Evolutionary conservation across 169 alveolate genomes (phyloP).

Genomic region (Plasmodium blacklocki): DNA sequence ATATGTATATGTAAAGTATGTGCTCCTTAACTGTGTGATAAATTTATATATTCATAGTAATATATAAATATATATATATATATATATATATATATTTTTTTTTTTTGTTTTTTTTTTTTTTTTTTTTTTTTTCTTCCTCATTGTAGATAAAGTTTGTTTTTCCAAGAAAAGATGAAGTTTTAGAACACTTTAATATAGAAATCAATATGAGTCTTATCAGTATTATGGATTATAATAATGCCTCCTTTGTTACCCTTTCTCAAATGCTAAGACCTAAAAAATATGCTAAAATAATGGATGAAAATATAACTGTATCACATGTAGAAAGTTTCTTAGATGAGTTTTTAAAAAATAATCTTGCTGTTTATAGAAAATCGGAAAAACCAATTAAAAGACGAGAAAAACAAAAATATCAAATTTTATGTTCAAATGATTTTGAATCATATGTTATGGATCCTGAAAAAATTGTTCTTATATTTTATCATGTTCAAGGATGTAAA

Average conservation of each 20-base stretch:
- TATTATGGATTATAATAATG: constrained; percentile 36
- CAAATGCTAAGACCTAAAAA: constrained; percentile 42
- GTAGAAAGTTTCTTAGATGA: constrained; percentile 12
- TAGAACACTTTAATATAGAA: constrained; percentile 17
- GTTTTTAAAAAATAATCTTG: constrained; percentile 30
- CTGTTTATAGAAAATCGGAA: constrained; percentile 26
- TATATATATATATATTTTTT: neutral
- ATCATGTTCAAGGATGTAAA: constrained; percentile 72
- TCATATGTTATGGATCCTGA: constrained; percentile 56
- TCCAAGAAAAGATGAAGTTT: constrained; percentile 53
- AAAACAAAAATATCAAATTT: constrained; percentile 29
- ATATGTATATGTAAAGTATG: neutral
- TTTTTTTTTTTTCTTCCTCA: neutral
- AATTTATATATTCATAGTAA: neutral
- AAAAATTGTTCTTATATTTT: constrained; percentile 42
- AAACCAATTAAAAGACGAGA: constrained; percentile 40
- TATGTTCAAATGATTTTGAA: constrained; percentile 61
- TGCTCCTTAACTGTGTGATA: neutral
- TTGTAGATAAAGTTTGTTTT: constrained; percentile 49
- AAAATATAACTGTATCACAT: constrained; percentile 9
- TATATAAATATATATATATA: neutral
- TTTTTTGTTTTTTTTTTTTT: neutral
- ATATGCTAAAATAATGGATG: constrained; percentile 15
- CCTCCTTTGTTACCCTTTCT: constrained; percentile 23
- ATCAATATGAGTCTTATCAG: constrained; percentile 6